These are phyloP conservation scores for Nelumbo lutea DNA, from an alignment of 164 flowering plant species.

Conservation along the genomic window DNA sequence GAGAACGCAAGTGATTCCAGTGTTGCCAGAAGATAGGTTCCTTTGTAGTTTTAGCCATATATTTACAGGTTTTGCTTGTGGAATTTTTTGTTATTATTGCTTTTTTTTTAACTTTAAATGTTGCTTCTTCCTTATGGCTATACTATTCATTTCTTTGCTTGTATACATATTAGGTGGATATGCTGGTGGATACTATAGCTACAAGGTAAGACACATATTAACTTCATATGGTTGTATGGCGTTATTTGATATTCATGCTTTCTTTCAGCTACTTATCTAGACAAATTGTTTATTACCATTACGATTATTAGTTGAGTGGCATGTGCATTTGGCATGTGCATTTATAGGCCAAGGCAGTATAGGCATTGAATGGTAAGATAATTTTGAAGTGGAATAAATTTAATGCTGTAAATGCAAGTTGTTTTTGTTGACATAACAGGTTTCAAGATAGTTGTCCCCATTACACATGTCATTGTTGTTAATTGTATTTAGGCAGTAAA, in stretches of 20 bases:
- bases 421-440: no score
- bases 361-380: no score
- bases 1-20: slow-evolving; percentile 76
- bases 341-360: no score
- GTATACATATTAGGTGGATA: slow-evolving; percentile 61
- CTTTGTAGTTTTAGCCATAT: slow-evolving; percentile 95
- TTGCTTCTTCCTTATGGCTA: background rate
- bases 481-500: no score
- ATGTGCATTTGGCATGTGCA: no score
- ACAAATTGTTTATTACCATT: no score
- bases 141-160: background rate
- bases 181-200: slow-evolving; percentile 98
- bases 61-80: slow-evolving; percentile 64
- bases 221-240: slow-evolving; percentile 2
- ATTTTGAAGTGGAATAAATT: no score
- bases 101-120: background rate
- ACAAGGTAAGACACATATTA: slow-evolving; percentile 56
- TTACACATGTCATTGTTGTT: no score
- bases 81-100: background rate
- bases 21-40: slow-evolving; percentile 83
- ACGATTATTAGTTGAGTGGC: no score
- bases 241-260: slow-evolving; percentile 2
- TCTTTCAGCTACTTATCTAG: background rate
- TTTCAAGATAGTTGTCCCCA: no score
- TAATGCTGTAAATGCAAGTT: no score